These are phyloP conservation scores for Flaveria ramosissima DNA, from an alignment of 129 eudicot species.

Conservation along the genomic window DNA sequence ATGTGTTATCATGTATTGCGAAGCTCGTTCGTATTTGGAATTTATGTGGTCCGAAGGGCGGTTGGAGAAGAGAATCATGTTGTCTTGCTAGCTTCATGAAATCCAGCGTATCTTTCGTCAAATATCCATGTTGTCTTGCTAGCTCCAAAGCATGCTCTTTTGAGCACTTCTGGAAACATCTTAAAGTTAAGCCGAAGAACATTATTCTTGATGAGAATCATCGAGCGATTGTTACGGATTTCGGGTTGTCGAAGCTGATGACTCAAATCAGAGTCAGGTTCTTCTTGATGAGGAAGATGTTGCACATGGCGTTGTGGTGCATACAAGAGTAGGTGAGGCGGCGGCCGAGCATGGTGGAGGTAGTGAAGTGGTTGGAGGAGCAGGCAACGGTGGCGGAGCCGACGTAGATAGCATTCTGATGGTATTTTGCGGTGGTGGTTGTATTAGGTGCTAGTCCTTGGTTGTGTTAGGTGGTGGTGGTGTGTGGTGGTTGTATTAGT, in stretches of 20 bases:
- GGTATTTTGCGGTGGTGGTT: no score
- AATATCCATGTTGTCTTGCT: constrained; percentile 2
- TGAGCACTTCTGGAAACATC: constrained; percentile 21
- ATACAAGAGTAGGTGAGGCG: constrained; percentile 76
- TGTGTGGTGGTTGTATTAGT: no score
- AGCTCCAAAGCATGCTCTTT: constrained; percentile 11
- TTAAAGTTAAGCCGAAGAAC: no score
- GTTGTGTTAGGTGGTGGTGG: no score
- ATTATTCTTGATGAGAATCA: constrained; percentile 24
- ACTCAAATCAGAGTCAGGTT: constrained; percentile 63
- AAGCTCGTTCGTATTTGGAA: no score
- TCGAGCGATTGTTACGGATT: constrained; percentile 70
- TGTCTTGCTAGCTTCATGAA: constrained; percentile 35
- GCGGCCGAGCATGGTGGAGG: constrained; percentile 72
- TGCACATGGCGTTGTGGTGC: constrained; percentile 71
- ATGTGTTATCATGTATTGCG: no score
- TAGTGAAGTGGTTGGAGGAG: constrained; percentile 81
- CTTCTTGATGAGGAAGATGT: constrained; percentile 48
- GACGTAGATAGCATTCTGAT: constrained; percentile 40
- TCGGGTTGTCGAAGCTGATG: constrained; percentile 76
- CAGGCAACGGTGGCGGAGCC: constrained; percentile 65
- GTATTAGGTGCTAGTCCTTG: no score
- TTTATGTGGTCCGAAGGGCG: no score
- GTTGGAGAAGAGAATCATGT: no score
- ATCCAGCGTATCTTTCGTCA: constrained; percentile 22